phyloP scores from a whole-genome alignment of 805 yeast genomes.

The Isabelozyma gotoi region DNA sequence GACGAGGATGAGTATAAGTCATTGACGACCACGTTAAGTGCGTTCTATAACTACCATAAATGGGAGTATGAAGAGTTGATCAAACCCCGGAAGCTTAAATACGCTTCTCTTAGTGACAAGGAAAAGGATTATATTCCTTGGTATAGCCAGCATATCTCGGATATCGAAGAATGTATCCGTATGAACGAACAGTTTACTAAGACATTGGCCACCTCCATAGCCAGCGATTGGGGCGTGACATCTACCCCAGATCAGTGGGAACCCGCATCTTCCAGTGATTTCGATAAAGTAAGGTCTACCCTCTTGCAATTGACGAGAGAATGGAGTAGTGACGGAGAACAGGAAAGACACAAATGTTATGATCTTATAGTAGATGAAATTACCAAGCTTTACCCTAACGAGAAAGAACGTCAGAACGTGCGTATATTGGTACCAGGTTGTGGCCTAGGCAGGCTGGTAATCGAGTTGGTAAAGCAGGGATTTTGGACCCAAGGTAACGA shows the following conservation, averaged over 20 bases:
- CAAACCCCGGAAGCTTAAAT: slow-evolving; percentile 28
- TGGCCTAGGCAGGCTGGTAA: slow-evolving; percentile 60
- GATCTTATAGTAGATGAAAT: slow-evolving; percentile 36
- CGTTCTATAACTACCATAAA: slow-evolving; percentile 30
- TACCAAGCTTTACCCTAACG: slow-evolving; percentile 35
- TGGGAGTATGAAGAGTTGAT: slow-evolving; percentile 34
- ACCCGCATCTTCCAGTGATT: slow-evolving; percentile 40
- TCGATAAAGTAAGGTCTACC: slow-evolving; percentile 56
- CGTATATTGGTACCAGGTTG: slow-evolving; percentile 62
- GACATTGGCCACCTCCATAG: slow-evolving; percentile 41
- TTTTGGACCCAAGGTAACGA: slow-evolving; percentile 69
- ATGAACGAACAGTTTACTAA: slow-evolving; percentile 46
- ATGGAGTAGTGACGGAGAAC: slow-evolving; percentile 55
- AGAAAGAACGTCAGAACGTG: slow-evolving; percentile 31
- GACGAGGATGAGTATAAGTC: slow-evolving; percentile 35
- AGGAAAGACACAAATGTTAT: slow-evolving; percentile 44
- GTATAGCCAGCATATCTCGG: slow-evolving; percentile 43
- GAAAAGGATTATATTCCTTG: slow-evolving; percentile 50
- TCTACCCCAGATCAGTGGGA: slow-evolving; percentile 42
- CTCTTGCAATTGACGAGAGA: slow-evolving; percentile 60
- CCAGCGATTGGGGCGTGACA: slow-evolving; percentile 51
- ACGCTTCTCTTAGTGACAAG: slow-evolving; percentile 27
- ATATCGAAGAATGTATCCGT: slow-evolving; percentile 42
- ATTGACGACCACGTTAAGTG: slow-evolving; percentile 35
- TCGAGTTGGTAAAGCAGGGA: slow-evolving; percentile 54